These are phyloP conservation scores for Trametes punicea DNA, from an alignment of 768 basidiomycete species.

Conservation along the genomic window DNA sequence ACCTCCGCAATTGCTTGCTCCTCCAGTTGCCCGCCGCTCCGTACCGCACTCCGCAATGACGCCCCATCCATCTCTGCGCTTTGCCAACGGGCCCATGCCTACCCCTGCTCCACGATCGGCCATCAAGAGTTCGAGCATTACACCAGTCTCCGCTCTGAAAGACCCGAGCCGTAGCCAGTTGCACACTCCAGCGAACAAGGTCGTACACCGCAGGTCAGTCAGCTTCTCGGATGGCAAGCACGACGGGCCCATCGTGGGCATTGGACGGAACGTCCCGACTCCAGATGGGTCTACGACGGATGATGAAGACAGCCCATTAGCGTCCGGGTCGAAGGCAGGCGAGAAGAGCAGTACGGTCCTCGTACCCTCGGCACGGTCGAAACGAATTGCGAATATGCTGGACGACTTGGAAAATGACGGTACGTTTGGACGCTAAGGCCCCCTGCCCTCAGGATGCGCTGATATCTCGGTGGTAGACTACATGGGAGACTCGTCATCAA, in stretches of 20 bases:
- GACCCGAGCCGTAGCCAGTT: conserved; percentile 45
- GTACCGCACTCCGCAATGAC: not conserved
- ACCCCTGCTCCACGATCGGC: conserved; percentile 39
- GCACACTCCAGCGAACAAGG: conserved; percentile 51
- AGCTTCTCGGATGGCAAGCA: conserved; percentile 95
- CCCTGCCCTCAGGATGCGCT: not conserved
- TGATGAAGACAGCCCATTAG: conserved; percentile 23
- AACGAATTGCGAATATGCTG: conserved; percentile 80
- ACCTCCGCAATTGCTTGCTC: conserved; percentile 22
- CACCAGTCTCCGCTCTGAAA: conserved; percentile 58
- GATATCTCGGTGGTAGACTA: conserved; percentile 18
- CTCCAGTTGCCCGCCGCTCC: not conserved
- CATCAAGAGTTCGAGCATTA: conserved; percentile 43
- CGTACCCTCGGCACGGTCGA: conserved; percentile 66
- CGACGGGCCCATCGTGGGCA: conserved; percentile 81
- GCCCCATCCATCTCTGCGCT: conserved; percentile 15
- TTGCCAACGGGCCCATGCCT: conserved; percentile 21
- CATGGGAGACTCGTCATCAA: conserved; percentile 55
- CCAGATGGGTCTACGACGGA: conserved; percentile 31
- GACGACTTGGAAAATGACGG: conserved; percentile 67
- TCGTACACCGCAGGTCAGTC: conserved; percentile 73
- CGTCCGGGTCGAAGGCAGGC: conserved; percentile 13
- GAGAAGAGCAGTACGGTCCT: conserved; percentile 26
- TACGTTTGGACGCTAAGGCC: conserved; percentile 27
- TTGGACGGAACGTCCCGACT: conserved; percentile 40